Evolutionary conservation across 495 filamentous ascomycete species (phyloP), one percentile per base, ranked within the genome.

Genomic region (Hyaloscypha bicolor): DNA sequence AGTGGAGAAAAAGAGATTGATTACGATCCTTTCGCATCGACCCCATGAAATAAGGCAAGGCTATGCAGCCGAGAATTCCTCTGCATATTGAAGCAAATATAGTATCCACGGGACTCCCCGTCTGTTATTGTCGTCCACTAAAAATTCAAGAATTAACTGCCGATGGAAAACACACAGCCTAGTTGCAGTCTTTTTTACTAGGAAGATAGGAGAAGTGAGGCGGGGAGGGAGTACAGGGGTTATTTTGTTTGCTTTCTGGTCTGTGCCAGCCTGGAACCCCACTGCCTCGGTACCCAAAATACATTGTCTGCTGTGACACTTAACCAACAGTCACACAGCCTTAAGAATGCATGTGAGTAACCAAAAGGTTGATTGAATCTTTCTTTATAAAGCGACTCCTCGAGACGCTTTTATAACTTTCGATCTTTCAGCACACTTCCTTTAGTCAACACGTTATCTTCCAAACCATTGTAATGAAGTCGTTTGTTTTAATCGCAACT

Each of bases 401-500:
- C 30, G 30, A 25, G 22, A 56, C 53, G 16, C 53, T 14, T 56
- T 56, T 56, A 29, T 56, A 31, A n/a, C 53, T 32, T 56, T 56
- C 22, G 16, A 25, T 56, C 22, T 56, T n/a, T 56, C 53, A 56
- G 1, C 53, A 25, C 11, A 32, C 53, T 56, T 56, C 53, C 53
- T 56, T 56, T 32, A 30, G 53, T 56, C 53, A 56, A 25, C 4
- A 56, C 16, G 25, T 29, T 30, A 56, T 32, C 53, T 25, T 14
- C 9, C 21, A 14, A 56, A 29, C 53, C 12, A 32, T 9, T 32
- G 30, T 32, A 6, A 63, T 63, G 61, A 53, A 63, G 61, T 53
- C 61, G 48, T 63, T 33, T 22, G 31, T 53, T 31, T 11, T 35
- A 16, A 3, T 48, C 42, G 42, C 11, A 33, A 42, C 39, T 33